Base-by-base conservation (phyloP, 2,329 filamentous ascomycete species). In the Aspergillus carbonarius region DNA sequence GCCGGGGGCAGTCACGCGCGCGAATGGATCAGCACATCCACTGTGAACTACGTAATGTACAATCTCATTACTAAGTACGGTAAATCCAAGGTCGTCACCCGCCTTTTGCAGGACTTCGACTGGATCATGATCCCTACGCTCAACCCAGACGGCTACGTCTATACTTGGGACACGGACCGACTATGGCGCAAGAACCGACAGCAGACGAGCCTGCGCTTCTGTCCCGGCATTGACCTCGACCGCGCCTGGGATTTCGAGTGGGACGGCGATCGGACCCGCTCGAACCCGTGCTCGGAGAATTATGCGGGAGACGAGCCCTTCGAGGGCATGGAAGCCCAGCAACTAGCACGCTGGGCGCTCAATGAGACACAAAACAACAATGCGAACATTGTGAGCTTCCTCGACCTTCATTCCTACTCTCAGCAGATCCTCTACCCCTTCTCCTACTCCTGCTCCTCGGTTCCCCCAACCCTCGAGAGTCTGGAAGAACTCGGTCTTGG, bases 371-470 rank as follows among this genome's bases (percentile, higher is more conserved):
- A 83, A 7, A 81, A 86, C 64, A 85, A 88, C 71, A 87, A 89
- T 57, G 86, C 88, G 53, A 82, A 88, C 15, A 92, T 98, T 65
- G 84, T 93, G n/a, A 92, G 89, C 3, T 88, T 96, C 63, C 72
- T 98, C 46, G 95, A 99, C 72, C 82, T 98, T 25, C 95, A 99
- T 76, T 93, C 91, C 1, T 99, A 98, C 74, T 96, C 92, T 0
- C 93, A 99, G 76, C 90, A 97, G 75, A 88, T 99, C 20, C 82
- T 98, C 8, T 97, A 95, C 72, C 95, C 95, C 0, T 98, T 93
- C 73, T 88, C 90, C 5, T 96, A 91, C 76, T 91, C 90, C 12
- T 99, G 95, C 79, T 78, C 81, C 5, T 82, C 84, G 5, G 81
- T 87, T 27, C 93, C 95, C 12, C 93, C 93, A 0, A 92, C 92